Evolutionary conservation across 2,329 filamentous ascomycete species (phyloP), one percentile per base, ranked within the genome.

Genomic region (Sclerotinia nivalis): DNA sequence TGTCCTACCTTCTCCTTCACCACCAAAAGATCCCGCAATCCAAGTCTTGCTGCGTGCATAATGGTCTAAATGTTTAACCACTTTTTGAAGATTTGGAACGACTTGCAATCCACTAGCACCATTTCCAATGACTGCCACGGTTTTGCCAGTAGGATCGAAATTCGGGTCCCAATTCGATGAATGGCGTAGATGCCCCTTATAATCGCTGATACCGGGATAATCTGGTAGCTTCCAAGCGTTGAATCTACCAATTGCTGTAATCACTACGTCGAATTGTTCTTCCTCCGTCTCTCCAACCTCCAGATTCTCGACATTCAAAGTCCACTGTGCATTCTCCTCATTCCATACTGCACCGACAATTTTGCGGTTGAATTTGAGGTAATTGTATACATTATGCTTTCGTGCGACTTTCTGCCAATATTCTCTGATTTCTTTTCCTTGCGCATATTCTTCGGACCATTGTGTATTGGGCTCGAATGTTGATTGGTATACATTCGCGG

Each of bases 401-500:
- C 81, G 81, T 0, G 89, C 89, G 4, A 91, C 78, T 0, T 78
- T 78, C 73, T 90, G 84, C 88, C 89, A 89, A 76, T 93, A 93
- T 22, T 86, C 83, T 9, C 83, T 80, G 70, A 93, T 93, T 77
- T 93, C 91, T 5, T 80, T 77, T 0, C 90, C 90, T 50, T 87
- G 86, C 0, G 90, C 86, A 75, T 91, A 93, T 71, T 88, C 84
- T 74, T 91, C 88, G 0, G 84, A 84, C 91, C 91, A 93, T 73
- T 91, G 83, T 0, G 84, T 86, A 69, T 92, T 92, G 0, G 89
- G 88, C 9, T 83, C 82, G 77, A 91, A 92, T 10, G 54, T 65
- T 28, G 68, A 66, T 66, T 56, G 89, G 74, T 93, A 93, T 28
- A 89, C 88, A 80, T 72, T 81, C 74, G 80, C 77, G 71, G 72